Conservation (phyloP, 352 stramenopile genomes). For the Phytophthora fragariae region DNA sequence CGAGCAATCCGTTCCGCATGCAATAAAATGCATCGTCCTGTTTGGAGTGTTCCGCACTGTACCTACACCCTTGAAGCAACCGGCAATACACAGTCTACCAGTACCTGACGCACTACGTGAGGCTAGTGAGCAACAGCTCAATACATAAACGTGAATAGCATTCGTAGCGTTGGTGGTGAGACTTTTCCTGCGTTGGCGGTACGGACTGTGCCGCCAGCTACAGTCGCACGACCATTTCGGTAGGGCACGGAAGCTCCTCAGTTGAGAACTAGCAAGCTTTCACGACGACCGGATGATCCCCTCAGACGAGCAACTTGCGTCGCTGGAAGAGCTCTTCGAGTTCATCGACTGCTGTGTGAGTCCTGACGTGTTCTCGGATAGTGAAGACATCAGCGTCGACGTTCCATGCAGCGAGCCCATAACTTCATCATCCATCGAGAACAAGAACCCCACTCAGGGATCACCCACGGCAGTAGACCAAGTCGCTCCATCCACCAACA, state of each 20-base stretch:
- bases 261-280: slow-evolving; percentile 6
- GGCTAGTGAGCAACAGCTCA: slow-evolving; percentile 4
- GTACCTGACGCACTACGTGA: background rate
- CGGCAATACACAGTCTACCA: too few relatives aligned
- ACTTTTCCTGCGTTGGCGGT: background rate
- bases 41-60: background rate
- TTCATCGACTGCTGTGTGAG: slow-evolving; percentile 39
- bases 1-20: background rate
- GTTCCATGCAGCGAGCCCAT: background rate
- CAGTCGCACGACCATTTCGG: background rate
- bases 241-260: slow-evolving; percentile 2
- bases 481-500: background rate
- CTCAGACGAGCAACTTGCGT: slow-evolving; percentile 14
- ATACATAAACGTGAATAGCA: slow-evolving; percentile 14
- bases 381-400: background rate
- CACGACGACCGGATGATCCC: slow-evolving; percentile 14
- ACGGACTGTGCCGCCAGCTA: background rate
- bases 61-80: slow-evolving; percentile 13
- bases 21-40: slow-evolving; percentile 19
- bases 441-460: background rate
- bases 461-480: slow-evolving; percentile 6
- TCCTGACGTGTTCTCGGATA: slow-evolving; percentile 6
- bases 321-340: slow-evolving; percentile 38
- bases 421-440: background rate
- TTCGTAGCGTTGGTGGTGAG: background rate